phyloP scores from a whole-genome alignment of 495 filamentous ascomycete genomes.

The Staphylotrichum longicolle region DNA sequence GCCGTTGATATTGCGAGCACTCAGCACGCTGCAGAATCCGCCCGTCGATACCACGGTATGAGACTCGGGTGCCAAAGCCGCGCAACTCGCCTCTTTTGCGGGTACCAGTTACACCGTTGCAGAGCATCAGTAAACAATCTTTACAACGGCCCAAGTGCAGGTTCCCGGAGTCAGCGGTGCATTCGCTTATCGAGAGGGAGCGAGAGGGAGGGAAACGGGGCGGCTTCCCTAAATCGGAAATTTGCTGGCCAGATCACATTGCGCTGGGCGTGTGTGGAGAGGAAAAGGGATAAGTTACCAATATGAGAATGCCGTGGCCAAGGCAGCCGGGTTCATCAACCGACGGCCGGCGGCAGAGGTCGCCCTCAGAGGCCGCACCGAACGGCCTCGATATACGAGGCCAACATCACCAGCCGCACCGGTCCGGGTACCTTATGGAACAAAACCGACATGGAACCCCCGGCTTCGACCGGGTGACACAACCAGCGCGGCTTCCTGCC shows the following conservation, averaged over 20 bases:
- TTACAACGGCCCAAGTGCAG: neutral
- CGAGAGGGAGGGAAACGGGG: too few relatives aligned
- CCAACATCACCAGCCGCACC: neutral
- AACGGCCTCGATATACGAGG: constrained; percentile 1
- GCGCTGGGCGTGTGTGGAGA: too few relatives aligned
- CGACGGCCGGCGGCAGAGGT: constrained; percentile 4
- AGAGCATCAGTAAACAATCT: neutral
- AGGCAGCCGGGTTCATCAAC: neutral
- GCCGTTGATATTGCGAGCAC: constrained; percentile 10
- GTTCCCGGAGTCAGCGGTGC: neutral
- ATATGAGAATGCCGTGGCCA: too few relatives aligned
- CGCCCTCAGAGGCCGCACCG: neutral
- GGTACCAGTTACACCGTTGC: neutral
- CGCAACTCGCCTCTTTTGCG: neutral
- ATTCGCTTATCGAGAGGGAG: neutral
- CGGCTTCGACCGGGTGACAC: neutral
- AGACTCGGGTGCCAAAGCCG: neutral
- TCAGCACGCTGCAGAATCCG: neutral
- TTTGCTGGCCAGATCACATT: too few relatives aligned
- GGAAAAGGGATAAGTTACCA: too few relatives aligned
- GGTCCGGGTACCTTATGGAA: neutral
- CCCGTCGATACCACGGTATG: neutral
- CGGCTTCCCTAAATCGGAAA: neutral
- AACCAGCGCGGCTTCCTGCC: neutral
- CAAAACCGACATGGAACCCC: constrained; percentile 4